Percentiles rank a stretch among this genome's conserved stretches.
phyloP scores from a whole-genome alignment of 129 eudicot genomes.

The Daucus carota region DNA sequence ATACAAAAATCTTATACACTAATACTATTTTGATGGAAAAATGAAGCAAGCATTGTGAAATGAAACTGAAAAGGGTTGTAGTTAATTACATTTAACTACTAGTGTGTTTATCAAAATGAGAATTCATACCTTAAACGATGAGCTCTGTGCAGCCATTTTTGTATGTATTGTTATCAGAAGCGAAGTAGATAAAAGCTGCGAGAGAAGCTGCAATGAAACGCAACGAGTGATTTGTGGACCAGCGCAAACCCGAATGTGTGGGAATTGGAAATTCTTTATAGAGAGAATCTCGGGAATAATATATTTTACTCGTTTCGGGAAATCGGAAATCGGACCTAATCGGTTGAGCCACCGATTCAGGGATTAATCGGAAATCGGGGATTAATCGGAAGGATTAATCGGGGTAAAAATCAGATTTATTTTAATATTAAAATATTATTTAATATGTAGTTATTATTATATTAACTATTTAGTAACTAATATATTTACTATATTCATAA shows the following conservation, averaged over 20 bases:
- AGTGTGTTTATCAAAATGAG: neutral
- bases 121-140: constrained; percentile 33
- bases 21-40: neutral
- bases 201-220: constrained; percentile 4
- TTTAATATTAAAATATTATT: too few species aligned
- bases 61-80: neutral
- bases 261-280: neutral
- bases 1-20: neutral
- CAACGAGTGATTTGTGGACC: constrained; percentile 7
- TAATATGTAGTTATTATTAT: too few species aligned
- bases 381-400: too few species aligned
- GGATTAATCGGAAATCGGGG: too few species aligned
- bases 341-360: too few species aligned
- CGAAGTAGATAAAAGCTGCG: constrained; percentile 18
- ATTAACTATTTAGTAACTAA: too few species aligned
- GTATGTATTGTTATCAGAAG: neutral
- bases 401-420: too few species aligned
- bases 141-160: constrained; percentile 30
- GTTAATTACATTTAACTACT: neutral
- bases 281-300: neutral
- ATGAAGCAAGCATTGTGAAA: neutral
- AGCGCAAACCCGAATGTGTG: neutral
- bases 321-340: too few species aligned
- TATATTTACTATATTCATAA: too few species aligned
- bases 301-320: too few species aligned